Percentiles rank a stretch among this genome's conserved stretches.
phyloP scores from a whole-genome alignment of 371 early-diverging fungal species.

The Mortierella sp. region DNA sequence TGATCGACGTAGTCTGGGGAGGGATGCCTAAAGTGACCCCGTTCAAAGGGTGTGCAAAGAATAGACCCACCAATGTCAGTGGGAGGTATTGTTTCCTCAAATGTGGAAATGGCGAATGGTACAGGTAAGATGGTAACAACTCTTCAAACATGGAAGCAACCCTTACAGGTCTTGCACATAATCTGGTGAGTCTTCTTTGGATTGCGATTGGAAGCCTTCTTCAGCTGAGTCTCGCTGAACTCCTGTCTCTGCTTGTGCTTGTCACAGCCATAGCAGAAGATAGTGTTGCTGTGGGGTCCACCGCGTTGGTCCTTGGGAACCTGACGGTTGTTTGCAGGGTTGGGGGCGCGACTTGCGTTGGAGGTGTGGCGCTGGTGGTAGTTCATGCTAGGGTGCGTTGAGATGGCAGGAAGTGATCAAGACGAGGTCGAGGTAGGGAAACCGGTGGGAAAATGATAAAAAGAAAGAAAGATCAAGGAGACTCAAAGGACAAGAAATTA shows the following conservation, averaged over 20 bases:
- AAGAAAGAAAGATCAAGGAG: too few species aligned
- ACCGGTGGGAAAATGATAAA: too few species aligned
- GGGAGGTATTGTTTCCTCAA: not conserved
- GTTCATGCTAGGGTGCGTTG: not conserved
- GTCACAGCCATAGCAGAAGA: conserved; percentile 41
- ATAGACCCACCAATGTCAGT: not conserved
- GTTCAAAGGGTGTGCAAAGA: not conserved
- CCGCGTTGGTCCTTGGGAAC: conserved; percentile 9
- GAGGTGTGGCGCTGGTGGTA: not conserved
- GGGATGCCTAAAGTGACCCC: conserved; percentile 33
- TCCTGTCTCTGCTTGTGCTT: conserved; percentile 25
- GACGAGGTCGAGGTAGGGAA: too few species aligned
- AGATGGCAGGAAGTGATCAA: too few species aligned
- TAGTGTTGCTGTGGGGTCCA: conserved; percentile 1
- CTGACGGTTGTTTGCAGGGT: conserved; percentile 43
- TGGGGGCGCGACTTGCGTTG: conserved; percentile 12
- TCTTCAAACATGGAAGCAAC: not conserved
- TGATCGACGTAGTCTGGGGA: conserved; percentile 22
- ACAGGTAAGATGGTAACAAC: too few species aligned
- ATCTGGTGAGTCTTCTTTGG: conserved; percentile 26
- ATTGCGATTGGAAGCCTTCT: conserved; percentile 23
- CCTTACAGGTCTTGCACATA: conserved; percentile 44
- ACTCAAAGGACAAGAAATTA: too few species aligned
- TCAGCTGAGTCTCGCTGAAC: conserved; percentile 46
- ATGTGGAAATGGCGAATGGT: not conserved